These are phyloP conservation scores for Schrenkiella parvula DNA, from an alignment of 345 rosid species.

Conservation along the genomic window DNA sequence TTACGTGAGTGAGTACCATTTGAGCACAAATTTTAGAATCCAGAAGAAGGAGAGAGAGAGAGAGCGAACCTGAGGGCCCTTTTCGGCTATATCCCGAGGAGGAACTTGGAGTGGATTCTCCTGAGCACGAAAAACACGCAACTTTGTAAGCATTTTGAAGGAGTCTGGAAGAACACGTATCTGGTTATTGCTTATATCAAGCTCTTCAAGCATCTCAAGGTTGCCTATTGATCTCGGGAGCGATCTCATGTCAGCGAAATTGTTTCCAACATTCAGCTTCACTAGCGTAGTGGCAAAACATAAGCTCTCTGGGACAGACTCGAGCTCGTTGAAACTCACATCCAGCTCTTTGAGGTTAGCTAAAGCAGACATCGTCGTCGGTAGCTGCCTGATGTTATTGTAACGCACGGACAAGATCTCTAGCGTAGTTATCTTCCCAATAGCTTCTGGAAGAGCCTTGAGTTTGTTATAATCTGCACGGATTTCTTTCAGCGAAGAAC, in stretches of 20 bases:
- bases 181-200: constrained; percentile 96
- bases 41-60: neutral
- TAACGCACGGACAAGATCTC: constrained; percentile 85
- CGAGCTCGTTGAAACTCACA: constrained; percentile 96
- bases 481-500: constrained; percentile 67
- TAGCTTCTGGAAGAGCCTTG: constrained; percentile 98
- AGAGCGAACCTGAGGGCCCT: constrained; percentile 78
- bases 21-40: neutral
- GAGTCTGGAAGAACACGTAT: constrained; percentile 88
- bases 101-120: constrained; percentile 96
- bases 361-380: constrained; percentile 91
- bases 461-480: constrained; percentile 86
- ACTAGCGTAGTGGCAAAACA: constrained; percentile 90
- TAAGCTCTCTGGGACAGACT: constrained; percentile 90
- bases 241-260: constrained; percentile 74
- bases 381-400: constrained; percentile 81
- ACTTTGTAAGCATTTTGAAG: constrained; percentile 65
- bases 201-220: constrained; percentile 91
- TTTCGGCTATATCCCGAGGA: constrained; percentile 72
- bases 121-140: constrained; percentile 64
- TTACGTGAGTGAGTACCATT: neutral
- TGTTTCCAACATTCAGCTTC: constrained; percentile 90
- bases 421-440: constrained; percentile 73
- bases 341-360: constrained; percentile 73
- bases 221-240: constrained; percentile 94